Conservation (phyloP, 192 early-diverging fungal species). For the Mortierella hygrophila region DNA sequence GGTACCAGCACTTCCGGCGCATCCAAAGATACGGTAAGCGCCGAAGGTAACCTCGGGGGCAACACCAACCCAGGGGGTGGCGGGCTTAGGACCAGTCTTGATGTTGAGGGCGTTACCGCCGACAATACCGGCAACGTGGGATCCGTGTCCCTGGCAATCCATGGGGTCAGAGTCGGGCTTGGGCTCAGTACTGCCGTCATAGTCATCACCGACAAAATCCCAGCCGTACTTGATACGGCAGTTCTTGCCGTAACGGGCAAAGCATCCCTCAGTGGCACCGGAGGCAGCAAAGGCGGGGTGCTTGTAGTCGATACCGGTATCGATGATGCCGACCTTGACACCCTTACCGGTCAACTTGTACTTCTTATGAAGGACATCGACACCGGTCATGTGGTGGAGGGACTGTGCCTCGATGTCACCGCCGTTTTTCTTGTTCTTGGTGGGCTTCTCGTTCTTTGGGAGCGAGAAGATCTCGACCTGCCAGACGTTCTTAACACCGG, state of each 20-base stretch:
- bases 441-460: constrained; percentile 35
- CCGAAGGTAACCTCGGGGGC: constrained; percentile 81
- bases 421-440: constrained; percentile 11
- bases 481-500: constrained; percentile 60
- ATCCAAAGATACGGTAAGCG: constrained; percentile 78
- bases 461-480: constrained; percentile 52
- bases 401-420: constrained; percentile 33
- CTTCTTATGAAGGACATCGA: constrained; percentile 48
- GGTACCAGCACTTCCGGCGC: constrained; percentile 59
- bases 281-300: constrained; percentile 74
- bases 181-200: constrained; percentile 57
- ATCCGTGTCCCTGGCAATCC: constrained; percentile 67
- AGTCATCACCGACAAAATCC: constrained; percentile 70
- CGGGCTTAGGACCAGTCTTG: constrained; percentile 23
- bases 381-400: constrained; percentile 60
- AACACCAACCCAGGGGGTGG: constrained; percentile 63
- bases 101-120: constrained; percentile 53
- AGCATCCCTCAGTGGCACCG: constrained; percentile 60
- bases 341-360: constrained; percentile 56
- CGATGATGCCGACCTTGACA: constrained; percentile 70
- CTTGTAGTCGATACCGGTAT: constrained; percentile 67
- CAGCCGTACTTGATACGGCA: constrained; percentile 71
- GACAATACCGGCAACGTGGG: constrained; percentile 66
- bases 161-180: constrained; percentile 58
- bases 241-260: constrained; percentile 67